Evolutionary conservation across 352 stramenopile genomes (phyloP).

Genomic region (Phytophthora pini): DNA sequence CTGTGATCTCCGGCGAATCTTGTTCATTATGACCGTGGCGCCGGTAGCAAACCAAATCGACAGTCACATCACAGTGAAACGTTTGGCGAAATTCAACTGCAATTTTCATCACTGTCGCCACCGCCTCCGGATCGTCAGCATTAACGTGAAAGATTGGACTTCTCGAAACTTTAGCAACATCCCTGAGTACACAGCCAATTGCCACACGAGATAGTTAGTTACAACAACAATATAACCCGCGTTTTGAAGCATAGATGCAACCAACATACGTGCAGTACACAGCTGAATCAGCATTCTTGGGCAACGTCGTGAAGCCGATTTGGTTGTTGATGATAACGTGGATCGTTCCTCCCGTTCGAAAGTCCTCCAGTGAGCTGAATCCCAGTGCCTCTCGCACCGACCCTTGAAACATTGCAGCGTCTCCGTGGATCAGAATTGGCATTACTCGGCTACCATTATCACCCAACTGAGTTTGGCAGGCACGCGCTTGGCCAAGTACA

Average conservation of each 20-base stretch:
- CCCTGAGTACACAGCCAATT: conserved; percentile 46
- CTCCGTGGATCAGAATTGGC: conserved; percentile 98
- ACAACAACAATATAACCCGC: background rate
- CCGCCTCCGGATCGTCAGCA: conserved; percentile 96
- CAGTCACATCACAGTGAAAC: conserved; percentile 97
- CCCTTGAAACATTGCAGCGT: conserved; percentile 93
- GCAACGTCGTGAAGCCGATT: conserved; percentile 98
- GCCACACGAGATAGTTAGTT: conserved; percentile 12
- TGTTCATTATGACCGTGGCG: conserved; percentile 99
- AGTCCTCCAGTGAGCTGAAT: conserved; percentile 92
- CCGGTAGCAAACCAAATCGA: conserved; percentile 99
- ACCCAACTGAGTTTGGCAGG: conserved; percentile 91
- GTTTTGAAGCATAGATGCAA: background rate
- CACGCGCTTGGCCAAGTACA: conserved; percentile 95
- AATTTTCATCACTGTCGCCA: conserved; percentile 93
- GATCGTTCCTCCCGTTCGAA: conserved; percentile 97
- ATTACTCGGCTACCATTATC: conserved; percentile 92
- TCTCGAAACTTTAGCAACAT: conserved; percentile 98
- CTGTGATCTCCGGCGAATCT: conserved; percentile 90
- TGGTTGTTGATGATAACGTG: conserved; percentile 99
- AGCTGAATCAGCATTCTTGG: conserved; percentile 96
- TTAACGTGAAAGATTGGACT: conserved; percentile 96
- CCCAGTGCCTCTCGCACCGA: conserved; percentile 84
- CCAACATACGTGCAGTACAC: conserved; percentile 92
- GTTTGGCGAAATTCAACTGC: conserved; percentile 88